Evolutionary conservation across 1,284 basidiomycete genomes (phyloP), one percentile per base, ranked within the genome.

Genomic region (Sanghuangporus baumii): DNA sequence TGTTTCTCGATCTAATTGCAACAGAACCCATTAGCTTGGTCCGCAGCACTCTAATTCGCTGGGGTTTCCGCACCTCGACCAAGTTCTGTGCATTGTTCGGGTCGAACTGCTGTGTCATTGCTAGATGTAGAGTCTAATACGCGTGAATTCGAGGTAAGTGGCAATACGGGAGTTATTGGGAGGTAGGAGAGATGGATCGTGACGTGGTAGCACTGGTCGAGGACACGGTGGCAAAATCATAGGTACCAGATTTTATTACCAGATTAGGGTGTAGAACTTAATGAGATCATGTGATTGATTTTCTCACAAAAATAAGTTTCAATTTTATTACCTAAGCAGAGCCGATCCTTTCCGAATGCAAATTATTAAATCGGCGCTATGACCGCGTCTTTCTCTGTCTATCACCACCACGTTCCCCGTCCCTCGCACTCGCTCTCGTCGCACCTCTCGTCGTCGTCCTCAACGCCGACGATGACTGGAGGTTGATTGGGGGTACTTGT

Each of bases 1-100:
- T 98, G 95, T 84, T 95, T 96, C 79, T 99, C 96, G 69, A 99
- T 96, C 89, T 95, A 75, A 54, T 46, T 43, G 37, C 20, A 48
- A 26, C 18, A 61, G 11, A 68, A 58, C 64, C 60, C 47, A 66
- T 57, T 59, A 55, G 4, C 14, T 47, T 12, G 20, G 16, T 46
- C 43, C 43, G 43, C 43, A 46, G 38, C 40, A 31, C 38, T 8
- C 16, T 11, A 31, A 57, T 5, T 40, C 57, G 38, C 59, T n/a
- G 14, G 20, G n/a, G 41, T 31, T 31, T 31, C 81, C 81, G 66
- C 72, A 92, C 90, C 82, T 96, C 94, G 66, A 87, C 79, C 69
- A 89, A 79, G 79, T 98, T 98, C 74, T 94, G 91, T 11, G 94
- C 92, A 64, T 84, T 89, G 69, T 93, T 83, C 47, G 93, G 83